phyloP scores from a whole-genome alignment of 768 basidiomycete genomes.

The Coprinopsis cinerea region DNA sequence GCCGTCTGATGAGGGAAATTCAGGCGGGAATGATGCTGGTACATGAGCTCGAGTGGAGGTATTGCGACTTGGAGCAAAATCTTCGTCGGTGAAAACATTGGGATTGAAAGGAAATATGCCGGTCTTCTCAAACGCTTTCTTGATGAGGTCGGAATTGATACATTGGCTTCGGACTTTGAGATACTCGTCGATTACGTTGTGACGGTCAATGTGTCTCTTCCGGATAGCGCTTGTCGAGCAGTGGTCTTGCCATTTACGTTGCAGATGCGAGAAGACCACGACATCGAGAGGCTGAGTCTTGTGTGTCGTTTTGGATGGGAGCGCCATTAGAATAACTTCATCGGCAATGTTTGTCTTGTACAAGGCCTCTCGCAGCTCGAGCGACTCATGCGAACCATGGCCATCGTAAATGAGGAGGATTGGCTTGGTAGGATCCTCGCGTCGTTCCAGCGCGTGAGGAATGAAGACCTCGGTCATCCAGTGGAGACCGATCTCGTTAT shows the following conservation, averaged over 20 bases:
- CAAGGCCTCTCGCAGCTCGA: neutral
- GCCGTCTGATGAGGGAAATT: slow-evolving; percentile 5
- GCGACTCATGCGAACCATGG: slow-evolving; percentile 16
- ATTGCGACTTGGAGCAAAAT: slow-evolving; percentile 20
- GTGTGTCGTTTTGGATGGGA: slow-evolving; percentile 36
- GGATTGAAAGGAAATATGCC: slow-evolving; percentile 23
- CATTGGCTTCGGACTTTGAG: slow-evolving; percentile 9
- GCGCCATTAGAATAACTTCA: slow-evolving; percentile 25
- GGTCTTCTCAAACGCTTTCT: slow-evolving; percentile 18
- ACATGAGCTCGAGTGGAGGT: slow-evolving; percentile 14
- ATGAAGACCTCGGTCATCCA: slow-evolving; percentile 21
- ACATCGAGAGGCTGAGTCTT: slow-evolving; percentile 37
- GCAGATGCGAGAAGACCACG: slow-evolving; percentile 29
- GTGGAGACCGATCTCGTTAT: slow-evolving; percentile 13
- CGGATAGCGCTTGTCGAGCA: slow-evolving; percentile 13
- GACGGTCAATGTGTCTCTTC: neutral
- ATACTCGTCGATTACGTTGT: slow-evolving; percentile 21
- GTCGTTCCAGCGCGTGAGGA: slow-evolving; percentile 7
- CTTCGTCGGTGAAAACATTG: slow-evolving; percentile 17
- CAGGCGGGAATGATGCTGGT: slow-evolving; percentile 12
- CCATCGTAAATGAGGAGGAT: slow-evolving; percentile 25
- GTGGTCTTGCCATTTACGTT: slow-evolving; percentile 20
- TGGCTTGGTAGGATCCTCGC: neutral
- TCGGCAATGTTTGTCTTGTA: slow-evolving; percentile 12
- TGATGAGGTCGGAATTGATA: slow-evolving; percentile 15